These are phyloP conservation scores for Rhizopogon salebrosus DNA, from an alignment of 768 basidiomycete genomes.

Conservation along the genomic window DNA sequence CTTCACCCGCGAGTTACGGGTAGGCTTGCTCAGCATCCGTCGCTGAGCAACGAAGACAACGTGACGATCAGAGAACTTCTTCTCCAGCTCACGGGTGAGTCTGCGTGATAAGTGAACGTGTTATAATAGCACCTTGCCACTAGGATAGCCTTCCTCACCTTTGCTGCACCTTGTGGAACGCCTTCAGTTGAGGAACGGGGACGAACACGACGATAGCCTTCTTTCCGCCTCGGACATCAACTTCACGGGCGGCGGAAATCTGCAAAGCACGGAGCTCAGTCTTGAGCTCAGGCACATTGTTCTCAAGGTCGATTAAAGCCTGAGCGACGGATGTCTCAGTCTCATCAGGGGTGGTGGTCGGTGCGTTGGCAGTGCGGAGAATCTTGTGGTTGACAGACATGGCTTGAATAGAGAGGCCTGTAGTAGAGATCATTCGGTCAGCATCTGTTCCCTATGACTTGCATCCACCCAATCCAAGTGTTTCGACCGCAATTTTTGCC, in stretches of 20 bases:
- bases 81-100: slow-evolving; percentile 97
- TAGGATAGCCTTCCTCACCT: slow-evolving; percentile 44
- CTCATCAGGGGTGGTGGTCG: slow-evolving; percentile 82
- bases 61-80: slow-evolving; percentile 99
- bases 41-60: slow-evolving; percentile 99
- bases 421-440: slow-evolving; percentile 18
- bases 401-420: slow-evolving; percentile 18
- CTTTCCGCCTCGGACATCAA: slow-evolving; percentile 98
- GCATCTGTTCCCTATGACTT: slow-evolving; percentile 37
- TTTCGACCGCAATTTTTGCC: slow-evolving; percentile 15
- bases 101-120: slow-evolving; percentile 36
- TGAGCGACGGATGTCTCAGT: slow-evolving; percentile 90
- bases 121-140: not conserved
- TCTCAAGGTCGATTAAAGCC: slow-evolving; percentile 95
- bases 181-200: slow-evolving; percentile 94
- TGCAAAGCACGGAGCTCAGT: slow-evolving; percentile 90
- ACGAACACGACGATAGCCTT: slow-evolving; percentile 99
- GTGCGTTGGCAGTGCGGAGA: slow-evolving; percentile 93
- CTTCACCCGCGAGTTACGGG: slow-evolving; percentile 84
- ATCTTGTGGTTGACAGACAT: slow-evolving; percentile 89
- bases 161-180: slow-evolving; percentile 96
- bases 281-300: slow-evolving; percentile 98
- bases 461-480: slow-evolving; percentile 54
- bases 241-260: slow-evolving; percentile 97
- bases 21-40: slow-evolving; percentile 96